phyloP scores from a whole-genome alignment of 2,329 filamentous ascomycete species.

The Orbilia brochopaga region DNA sequence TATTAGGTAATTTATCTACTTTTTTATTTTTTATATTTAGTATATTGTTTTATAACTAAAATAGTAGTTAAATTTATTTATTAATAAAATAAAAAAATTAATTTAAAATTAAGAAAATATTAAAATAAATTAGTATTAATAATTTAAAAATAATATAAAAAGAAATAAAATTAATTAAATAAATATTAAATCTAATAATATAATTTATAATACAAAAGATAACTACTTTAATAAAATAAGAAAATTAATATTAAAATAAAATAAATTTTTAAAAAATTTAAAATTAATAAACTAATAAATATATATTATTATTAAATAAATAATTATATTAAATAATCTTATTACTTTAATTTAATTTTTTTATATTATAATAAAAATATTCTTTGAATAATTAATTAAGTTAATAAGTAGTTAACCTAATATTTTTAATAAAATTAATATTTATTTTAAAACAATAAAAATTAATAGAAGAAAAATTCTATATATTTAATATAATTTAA shows the following conservation, averaged over 20 bases:
- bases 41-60: constrained; percentile 5
- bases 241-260: too few species aligned
- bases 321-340: constrained; percentile 3
- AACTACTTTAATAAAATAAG: too few species aligned
- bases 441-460: not conserved
- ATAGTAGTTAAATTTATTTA: too few species aligned
- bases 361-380: not conserved
- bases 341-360: not conserved
- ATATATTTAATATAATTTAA: constrained; percentile 2
- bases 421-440: not conserved
- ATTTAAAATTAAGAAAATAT: not conserved
- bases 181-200: constrained; percentile 2
- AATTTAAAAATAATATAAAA: constrained; percentile 10
- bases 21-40: not conserved
- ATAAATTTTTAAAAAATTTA: too few species aligned
- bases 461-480: not conserved
- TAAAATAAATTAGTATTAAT: too few species aligned
- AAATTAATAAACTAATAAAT: too few species aligned
- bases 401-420: not conserved
- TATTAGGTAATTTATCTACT: constrained; percentile 1
- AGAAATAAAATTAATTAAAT: not conserved
- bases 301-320: not conserved
- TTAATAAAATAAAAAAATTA: too few species aligned
- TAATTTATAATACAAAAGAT: not conserved
- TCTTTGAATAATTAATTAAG: constrained; percentile 1